Evolutionary conservation across 1,284 basidiomycete species (phyloP).

Genomic region (Kwoniella shivajii): DNA sequence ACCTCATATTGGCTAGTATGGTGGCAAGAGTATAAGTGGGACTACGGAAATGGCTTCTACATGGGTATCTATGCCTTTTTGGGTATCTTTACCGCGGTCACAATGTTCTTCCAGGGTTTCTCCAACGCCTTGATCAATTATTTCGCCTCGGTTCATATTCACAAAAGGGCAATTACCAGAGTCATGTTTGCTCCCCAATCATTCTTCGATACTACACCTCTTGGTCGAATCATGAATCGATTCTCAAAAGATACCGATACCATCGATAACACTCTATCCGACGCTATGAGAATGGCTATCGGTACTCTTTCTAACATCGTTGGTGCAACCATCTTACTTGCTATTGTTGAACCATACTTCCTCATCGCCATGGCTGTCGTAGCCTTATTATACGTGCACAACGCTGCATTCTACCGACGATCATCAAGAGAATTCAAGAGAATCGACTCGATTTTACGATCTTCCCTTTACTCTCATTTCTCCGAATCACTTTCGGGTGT

Average conservation of each 20-base stretch:
- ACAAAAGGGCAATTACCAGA: conserved; percentile 62
- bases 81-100: conserved; percentile 58
- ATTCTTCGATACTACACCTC: conserved; percentile 87
- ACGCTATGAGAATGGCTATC: conserved; percentile 74
- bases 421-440: conserved; percentile 86
- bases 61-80: conserved; percentile 62
- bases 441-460: conserved; percentile 50
- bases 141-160: conserved; percentile 64
- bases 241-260: conserved; percentile 72
- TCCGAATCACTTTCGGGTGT: conserved; percentile 84
- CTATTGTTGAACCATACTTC: conserved; percentile 80
- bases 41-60: conserved; percentile 53
- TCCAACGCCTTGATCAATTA: conserved; percentile 59
- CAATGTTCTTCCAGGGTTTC: conserved; percentile 59
- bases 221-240: conserved; percentile 70
- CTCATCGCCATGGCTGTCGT: conserved; percentile 70
- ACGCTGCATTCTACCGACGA: conserved; percentile 79
- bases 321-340: conserved; percentile 68
- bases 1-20: conserved; percentile 64
- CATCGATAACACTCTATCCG: conserved; percentile 69
- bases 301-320: conserved; percentile 39
- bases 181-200: conserved; percentile 76
- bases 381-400: conserved; percentile 59
- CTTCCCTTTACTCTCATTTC: conserved; percentile 78
- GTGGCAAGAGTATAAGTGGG: conserved; percentile 65